Conservation (phyloP, 441 rosid genomes). For the Viola pubescens region DNA sequence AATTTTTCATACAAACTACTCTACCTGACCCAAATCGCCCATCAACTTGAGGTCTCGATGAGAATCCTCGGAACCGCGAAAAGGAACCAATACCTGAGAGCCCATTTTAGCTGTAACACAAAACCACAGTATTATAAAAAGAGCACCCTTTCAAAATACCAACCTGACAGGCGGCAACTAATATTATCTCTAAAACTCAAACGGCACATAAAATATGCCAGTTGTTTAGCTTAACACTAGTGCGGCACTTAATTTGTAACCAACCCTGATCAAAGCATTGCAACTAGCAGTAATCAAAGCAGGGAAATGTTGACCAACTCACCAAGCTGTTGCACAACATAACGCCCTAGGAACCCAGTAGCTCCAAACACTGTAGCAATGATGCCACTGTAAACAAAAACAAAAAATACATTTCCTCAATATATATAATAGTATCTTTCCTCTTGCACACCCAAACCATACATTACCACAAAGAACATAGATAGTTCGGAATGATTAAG, state of each 20-base stretch:
- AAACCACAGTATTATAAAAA: not conserved
- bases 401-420: conserved; percentile 2
- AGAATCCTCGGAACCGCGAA: conserved; percentile 87
- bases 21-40: conserved; percentile 99
- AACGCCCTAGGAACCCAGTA: conserved; percentile 97
- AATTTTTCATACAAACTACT: conserved; percentile 2
- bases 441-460: no score
- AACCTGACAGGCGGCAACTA: no score
- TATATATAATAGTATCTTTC: not conserved
- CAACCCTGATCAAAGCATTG: no score
- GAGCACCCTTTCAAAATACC: no score
- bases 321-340: conserved; percentile 99
- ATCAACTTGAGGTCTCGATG: conserved; percentile 95
- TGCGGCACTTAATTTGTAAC: no score
- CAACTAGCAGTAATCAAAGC: no score
- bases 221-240: no score
- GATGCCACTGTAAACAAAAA: conserved; percentile 62
- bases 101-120: conserved; percentile 83
- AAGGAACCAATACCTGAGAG: conserved; percentile 96
- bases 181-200: no score
- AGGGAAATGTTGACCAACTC: conserved; percentile 16
- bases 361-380: conserved; percentile 97
- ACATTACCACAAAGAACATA: not conserved
- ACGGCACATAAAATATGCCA: no score
- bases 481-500: not conserved